A percentile compares a stretch with the other conserved stretches of the same genome.
Conservation (phyloP, 208 protist species). For the Leptomonas pyrrhocoris region DNA sequence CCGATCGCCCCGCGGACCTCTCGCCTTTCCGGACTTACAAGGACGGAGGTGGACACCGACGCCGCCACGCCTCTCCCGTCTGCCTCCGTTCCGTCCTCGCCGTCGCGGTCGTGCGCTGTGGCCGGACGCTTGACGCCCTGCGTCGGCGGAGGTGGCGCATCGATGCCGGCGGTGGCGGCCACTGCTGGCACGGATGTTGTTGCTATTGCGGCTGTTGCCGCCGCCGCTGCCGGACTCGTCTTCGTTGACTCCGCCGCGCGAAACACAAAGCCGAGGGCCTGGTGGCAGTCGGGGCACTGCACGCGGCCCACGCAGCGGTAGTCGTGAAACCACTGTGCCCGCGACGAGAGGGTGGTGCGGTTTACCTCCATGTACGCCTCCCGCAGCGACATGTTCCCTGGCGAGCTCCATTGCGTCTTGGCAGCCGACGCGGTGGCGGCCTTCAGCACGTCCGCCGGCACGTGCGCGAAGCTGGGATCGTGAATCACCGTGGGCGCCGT, state of each 20-base stretch:
- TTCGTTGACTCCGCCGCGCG: constrained; percentile 9
- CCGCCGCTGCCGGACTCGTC: neutral
- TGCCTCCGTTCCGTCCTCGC: neutral
- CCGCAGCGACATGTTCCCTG: constrained; percentile 76
- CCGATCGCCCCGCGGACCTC: too few species aligned
- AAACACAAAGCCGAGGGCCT: constrained; percentile 76
- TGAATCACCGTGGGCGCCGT: constrained; percentile 23
- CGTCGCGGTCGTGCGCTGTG: constrained; percentile 7
- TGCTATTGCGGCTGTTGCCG: constrained; percentile 3
- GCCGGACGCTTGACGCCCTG: constrained; percentile 27
- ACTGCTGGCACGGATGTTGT: too few species aligned
- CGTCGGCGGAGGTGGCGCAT: constrained; percentile 1
- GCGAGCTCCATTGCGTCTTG: constrained; percentile 45
- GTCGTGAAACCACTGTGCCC: constrained; percentile 65
- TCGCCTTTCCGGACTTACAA: too few species aligned
- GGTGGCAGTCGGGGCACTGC: constrained; percentile 84
- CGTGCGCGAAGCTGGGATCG: constrained; percentile 20
- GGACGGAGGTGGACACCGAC: too few species aligned
- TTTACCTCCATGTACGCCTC: constrained; percentile 70
- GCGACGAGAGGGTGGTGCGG: constrained; percentile 63
- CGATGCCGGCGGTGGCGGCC: neutral
- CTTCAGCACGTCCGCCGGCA: constrained; percentile 42
- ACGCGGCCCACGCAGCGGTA: constrained; percentile 55
- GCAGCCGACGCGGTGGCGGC: constrained; percentile 30
- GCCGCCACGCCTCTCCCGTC: neutral